Evolutionary conservation across 495 filamentous ascomycete genomes (phyloP).

Genomic region (Astrothelium subdiscretum): DNA sequence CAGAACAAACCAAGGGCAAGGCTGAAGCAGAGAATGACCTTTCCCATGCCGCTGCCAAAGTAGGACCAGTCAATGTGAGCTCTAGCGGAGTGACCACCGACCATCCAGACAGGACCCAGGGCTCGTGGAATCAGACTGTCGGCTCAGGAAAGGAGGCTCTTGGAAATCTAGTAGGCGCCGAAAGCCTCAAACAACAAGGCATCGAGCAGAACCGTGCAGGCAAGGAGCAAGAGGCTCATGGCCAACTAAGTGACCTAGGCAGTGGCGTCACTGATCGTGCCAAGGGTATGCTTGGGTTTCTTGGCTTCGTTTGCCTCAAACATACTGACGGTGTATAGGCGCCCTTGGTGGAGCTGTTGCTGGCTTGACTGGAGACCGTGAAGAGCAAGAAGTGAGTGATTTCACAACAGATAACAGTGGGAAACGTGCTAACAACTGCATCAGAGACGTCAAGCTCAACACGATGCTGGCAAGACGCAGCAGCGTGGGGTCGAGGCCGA

Average conservation of each 20-base stretch:
- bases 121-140: conserved; percentile 76
- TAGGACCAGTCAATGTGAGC: conserved; percentile 56
- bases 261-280: conserved; percentile 61
- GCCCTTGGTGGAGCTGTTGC: conserved; percentile 57
- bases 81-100: conserved; percentile 62
- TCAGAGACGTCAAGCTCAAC: conserved; percentile 46
- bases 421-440: neutral
- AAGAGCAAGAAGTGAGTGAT: conserved; percentile 35
- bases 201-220: conserved; percentile 69
- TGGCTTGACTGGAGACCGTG: conserved; percentile 57
- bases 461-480: conserved; percentile 76
- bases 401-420: neutral
- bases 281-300: conserved; percentile 35
- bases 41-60: conserved; percentile 60
- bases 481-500: conserved; percentile 79
- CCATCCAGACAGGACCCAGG: conserved; percentile 56
- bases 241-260: conserved; percentile 68
- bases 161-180: conserved; percentile 62
- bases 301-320: neutral
- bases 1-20: conserved; percentile 29
- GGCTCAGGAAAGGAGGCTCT: conserved; percentile 76
- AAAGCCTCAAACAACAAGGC: conserved; percentile 61
- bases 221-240: conserved; percentile 70
- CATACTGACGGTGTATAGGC: neutral
- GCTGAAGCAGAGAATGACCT: conserved; percentile 52